Percentiles rank a stretch among this genome's conserved stretches.
Evolutionary conservation across 2,329 filamentous ascomycete species (phyloP).

Genomic region (Purpureocillium takamizusanense): DNA sequence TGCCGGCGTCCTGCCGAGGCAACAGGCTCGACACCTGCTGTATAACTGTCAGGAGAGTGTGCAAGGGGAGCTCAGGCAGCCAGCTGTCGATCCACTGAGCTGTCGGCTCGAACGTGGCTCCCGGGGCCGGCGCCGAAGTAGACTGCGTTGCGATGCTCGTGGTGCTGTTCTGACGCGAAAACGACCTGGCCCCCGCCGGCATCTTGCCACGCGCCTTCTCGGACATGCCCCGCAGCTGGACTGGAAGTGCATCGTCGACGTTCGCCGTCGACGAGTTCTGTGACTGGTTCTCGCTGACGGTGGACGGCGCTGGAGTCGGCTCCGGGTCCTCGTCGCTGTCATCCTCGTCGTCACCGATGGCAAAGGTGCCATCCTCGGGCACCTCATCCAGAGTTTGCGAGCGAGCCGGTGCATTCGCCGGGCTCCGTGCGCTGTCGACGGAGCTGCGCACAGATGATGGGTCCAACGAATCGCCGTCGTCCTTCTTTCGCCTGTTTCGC

Average conservation of each 20-base stretch:
- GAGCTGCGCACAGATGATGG: conserved; percentile 48
- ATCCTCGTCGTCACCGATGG: conserved; percentile 81
- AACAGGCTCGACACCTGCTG: conserved; percentile 53
- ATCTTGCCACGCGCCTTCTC: conserved; percentile 96
- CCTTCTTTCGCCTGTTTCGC: conserved; percentile 61
- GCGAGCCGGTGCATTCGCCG: conserved; percentile 24
- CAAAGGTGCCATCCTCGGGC: conserved; percentile 66
- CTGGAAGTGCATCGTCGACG: conserved; percentile 69
- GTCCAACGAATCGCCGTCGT: conserved; percentile 44
- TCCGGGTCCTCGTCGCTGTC: conserved; percentile 41
- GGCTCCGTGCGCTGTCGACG: conserved; percentile 58
- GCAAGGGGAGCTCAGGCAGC: conserved; percentile 84
- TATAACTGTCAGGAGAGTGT: conserved; percentile 74
- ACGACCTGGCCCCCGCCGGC: conserved; percentile 72
- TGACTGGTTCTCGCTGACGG: conserved; percentile 52
- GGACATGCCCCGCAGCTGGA: conserved; percentile 84
- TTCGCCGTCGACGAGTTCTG: conserved; percentile 60
- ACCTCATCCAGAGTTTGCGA: conserved; percentile 20
- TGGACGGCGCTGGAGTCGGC: conserved; percentile 52
- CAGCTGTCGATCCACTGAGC: conserved; percentile 84
- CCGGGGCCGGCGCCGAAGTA: conserved; percentile 44
- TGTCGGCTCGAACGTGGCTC: conserved; percentile 66
- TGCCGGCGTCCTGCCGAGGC: conserved; percentile 37
- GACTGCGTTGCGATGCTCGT: conserved; percentile 66
- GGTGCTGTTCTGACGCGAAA: conserved; percentile 84